Evolutionary conservation across 1,284 basidiomycete genomes (phyloP).

Genomic region (Ustilago sp.): DNA sequence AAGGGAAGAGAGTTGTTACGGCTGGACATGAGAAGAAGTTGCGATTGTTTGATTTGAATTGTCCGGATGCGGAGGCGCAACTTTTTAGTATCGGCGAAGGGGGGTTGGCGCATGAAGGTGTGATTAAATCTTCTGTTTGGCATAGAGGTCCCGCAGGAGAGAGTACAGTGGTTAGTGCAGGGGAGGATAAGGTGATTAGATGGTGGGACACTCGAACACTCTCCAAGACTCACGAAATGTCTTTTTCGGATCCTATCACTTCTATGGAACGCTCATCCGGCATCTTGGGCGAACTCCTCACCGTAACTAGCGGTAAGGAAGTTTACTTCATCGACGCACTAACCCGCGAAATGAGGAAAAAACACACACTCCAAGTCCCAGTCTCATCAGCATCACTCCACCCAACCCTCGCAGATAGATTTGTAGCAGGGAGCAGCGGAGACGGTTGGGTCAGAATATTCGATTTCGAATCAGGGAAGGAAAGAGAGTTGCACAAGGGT

Average conservation of each 20-base stretch:
- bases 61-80: conserved; percentile 82
- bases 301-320: conserved; percentile 89
- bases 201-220: conserved; percentile 96
- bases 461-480: conserved; percentile 83
- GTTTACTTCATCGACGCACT: conserved; percentile 79
- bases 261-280: conserved; percentile 87
- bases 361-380: conserved; percentile 69
- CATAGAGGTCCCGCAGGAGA: conserved; percentile 73
- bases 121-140: conserved; percentile 92
- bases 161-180: conserved; percentile 83
- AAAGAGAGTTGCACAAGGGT: conserved; percentile 91
- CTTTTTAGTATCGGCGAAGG: conserved; percentile 75
- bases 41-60: conserved; percentile 85
- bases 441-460: conserved; percentile 98
- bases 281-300: conserved; percentile 83
- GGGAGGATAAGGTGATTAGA: conserved; percentile 87
- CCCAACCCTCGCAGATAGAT: conserved; percentile 86
- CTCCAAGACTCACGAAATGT: conserved; percentile 78
- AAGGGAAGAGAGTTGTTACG: conserved; percentile 79
- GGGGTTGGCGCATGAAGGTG: conserved; percentile 79
- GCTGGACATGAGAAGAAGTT: conserved; percentile 98
- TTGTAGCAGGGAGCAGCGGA: conserved; percentile 87
- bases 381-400: conserved; percentile 93
- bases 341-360: conserved; percentile 45
- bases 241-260: conserved; percentile 83